These are phyloP conservation scores for Stevia rebaudiana DNA, from an alignment of 140 eudicot species.

Conservation along the genomic window DNA sequence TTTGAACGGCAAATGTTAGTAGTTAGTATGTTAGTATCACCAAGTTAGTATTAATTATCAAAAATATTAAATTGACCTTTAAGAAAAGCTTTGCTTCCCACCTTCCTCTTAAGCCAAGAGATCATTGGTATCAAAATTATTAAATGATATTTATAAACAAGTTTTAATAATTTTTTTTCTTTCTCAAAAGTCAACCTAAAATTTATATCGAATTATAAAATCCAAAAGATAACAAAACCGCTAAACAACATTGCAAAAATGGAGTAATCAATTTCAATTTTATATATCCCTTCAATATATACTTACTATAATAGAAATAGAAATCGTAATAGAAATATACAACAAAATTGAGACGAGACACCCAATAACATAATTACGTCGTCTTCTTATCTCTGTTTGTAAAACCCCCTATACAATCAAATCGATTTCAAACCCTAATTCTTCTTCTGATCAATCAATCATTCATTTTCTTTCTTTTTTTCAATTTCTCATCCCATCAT, in stretches of 20 bases:
- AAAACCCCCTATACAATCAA: slow-evolving; percentile 23
- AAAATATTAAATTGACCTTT: no score
- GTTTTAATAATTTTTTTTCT: no score
- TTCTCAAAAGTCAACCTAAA: no score
- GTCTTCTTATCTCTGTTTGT: slow-evolving; percentile 27
- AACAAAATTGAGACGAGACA: not conserved
- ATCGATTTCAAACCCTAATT: slow-evolving; percentile 27
- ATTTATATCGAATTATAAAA: not conserved
- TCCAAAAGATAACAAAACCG: not conserved
- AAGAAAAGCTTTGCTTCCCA: no score
- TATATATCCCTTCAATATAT: not conserved
- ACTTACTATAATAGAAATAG: no score
- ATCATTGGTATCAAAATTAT: no score
- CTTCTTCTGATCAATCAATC: not conserved
- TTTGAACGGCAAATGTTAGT: no score
- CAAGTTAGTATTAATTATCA: no score
- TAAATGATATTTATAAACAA: not conserved
- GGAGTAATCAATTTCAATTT: not conserved
- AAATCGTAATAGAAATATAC: not conserved
- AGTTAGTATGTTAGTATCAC: no score
- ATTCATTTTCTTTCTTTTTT: not conserved
- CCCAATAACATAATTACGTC: slow-evolving; percentile 15
- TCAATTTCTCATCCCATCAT: slow-evolving; percentile 3
- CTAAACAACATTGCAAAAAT: not conserved
- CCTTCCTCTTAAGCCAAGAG: no score